A percentile compares a stretch with the other conserved stretches of the same genome.
phyloP scores from a whole-genome alignment of 2,329 filamentous ascomycete species.

The Claviceps digitariae region DNA sequence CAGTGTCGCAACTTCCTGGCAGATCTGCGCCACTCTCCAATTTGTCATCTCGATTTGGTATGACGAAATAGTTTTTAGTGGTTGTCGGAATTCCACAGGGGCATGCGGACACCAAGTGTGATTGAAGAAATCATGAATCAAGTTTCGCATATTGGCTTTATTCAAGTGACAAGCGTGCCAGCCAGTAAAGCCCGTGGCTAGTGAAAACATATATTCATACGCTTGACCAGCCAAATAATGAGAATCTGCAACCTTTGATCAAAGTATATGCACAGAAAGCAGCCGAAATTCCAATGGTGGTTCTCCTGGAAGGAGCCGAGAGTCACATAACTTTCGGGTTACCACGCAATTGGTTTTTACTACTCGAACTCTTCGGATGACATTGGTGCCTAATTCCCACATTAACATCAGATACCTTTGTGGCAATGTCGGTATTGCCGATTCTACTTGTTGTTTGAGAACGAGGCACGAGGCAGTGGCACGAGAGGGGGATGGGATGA shows the following conservation, averaged over 20 bases:
- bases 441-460: background rate
- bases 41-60: constrained; percentile 63
- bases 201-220: constrained; percentile 7
- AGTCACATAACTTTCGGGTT: no score
- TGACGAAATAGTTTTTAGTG: constrained; percentile 26
- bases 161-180: background rate
- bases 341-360: background rate
- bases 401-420: background rate
- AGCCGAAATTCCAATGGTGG: background rate
- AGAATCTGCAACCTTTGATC: background rate
- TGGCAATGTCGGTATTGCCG: background rate
- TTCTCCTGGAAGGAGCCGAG: background rate
- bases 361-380: constrained; percentile 33
- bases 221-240: constrained; percentile 4
- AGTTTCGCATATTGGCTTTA: background rate
- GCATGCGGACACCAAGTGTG: background rate
- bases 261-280: background rate
- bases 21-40: constrained; percentile 54
- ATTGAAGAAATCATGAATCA: background rate
- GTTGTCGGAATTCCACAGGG: background rate
- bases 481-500: background rate
- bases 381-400: constrained; percentile 25
- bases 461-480: background rate
- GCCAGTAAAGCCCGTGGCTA: background rate
- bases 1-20: constrained; percentile 43